phyloP scores from a whole-genome alignment of 2,329 filamentous ascomycete species.

The Orbilia brochopaga region DNA sequence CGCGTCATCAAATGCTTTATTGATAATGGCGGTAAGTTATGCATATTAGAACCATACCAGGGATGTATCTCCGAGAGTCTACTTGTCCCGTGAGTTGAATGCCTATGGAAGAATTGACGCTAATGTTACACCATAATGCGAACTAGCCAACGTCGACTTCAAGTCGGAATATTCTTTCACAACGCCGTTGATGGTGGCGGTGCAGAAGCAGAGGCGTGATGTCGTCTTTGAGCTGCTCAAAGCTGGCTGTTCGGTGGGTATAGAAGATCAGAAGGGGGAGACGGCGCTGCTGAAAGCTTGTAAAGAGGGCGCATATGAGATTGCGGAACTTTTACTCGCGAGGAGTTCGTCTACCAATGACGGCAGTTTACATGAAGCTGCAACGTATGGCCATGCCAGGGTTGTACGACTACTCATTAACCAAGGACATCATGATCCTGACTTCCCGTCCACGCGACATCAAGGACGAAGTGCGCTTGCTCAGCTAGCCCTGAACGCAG shows the following conservation, averaged over 20 bases:
- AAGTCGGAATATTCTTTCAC: slow-evolving; percentile 43
- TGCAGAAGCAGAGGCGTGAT: slow-evolving; percentile 36
- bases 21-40: slow-evolving; percentile 36
- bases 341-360: slow-evolving; percentile 36
- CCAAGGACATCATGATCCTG: slow-evolving; percentile 37
- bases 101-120: neutral
- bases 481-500: slow-evolving; percentile 33
- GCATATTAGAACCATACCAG: no score
- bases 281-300: slow-evolving; percentile 40
- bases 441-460: slow-evolving; percentile 43
- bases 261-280: slow-evolving; percentile 48
- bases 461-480: slow-evolving; percentile 32
- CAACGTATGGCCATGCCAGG: slow-evolving; percentile 30
- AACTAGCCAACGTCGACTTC: slow-evolving; percentile 43
- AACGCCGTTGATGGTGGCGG: slow-evolving; percentile 45
- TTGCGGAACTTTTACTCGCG: slow-evolving; percentile 33
- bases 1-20: slow-evolving; percentile 34
- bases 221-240: slow-evolving; percentile 47
- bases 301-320: slow-evolving; percentile 39
- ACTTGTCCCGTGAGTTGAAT: no score
- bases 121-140: neutral
- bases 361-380: slow-evolving; percentile 45
- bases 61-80: no score
- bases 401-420: slow-evolving; percentile 32
- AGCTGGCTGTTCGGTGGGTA: slow-evolving; percentile 32